Percentiles rank a stretch among this genome's conserved stretches.
Conservation (phyloP, 768 basidiomycete genomes). For the Favolaschia claudopus region DNA sequence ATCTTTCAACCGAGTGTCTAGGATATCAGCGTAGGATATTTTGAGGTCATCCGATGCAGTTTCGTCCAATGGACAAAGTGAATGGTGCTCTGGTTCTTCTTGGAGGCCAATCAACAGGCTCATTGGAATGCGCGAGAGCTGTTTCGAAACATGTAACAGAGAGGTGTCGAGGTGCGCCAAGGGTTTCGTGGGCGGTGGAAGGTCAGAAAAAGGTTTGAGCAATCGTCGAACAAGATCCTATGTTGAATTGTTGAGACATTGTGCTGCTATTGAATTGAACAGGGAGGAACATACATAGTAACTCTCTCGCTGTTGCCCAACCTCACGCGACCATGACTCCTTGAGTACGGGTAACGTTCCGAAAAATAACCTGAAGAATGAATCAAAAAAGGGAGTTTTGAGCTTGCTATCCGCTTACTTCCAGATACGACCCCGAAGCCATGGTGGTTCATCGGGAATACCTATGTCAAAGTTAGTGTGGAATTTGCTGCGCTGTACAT, state of each 20-base stretch:
- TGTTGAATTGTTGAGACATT: slow-evolving; percentile 3
- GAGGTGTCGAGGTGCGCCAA: slow-evolving; percentile 53
- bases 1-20: slow-evolving; percentile 60
- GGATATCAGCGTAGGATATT: slow-evolving; percentile 55
- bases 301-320: slow-evolving; percentile 65
- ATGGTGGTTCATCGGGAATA: slow-evolving; percentile 75
- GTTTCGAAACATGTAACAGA: slow-evolving; percentile 58
- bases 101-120: slow-evolving; percentile 58
- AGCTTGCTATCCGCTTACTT: slow-evolving; percentile 62
- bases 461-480: slow-evolving; percentile 47
- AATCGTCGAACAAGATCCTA: slow-evolving; percentile 77
- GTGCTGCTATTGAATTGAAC: neutral
- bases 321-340: slow-evolving; percentile 64
- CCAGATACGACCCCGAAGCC: slow-evolving; percentile 82
- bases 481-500: neutral
- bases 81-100: slow-evolving; percentile 55
- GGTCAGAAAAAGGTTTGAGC: slow-evolving; percentile 57
- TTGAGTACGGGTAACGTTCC: slow-evolving; percentile 67
- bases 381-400: neutral
- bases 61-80: slow-evolving; percentile 59
- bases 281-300: slow-evolving; percentile 84
- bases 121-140: slow-evolving; percentile 62
- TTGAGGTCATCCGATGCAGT: slow-evolving; percentile 52
- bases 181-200: slow-evolving; percentile 51
- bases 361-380: slow-evolving; percentile 59